A percentile compares a stretch with the other conserved stretches of the same genome.
Evolutionary conservation across 2,329 filamentous ascomycete genomes (phyloP).

Genomic region (Xylariaceae sp.): DNA sequence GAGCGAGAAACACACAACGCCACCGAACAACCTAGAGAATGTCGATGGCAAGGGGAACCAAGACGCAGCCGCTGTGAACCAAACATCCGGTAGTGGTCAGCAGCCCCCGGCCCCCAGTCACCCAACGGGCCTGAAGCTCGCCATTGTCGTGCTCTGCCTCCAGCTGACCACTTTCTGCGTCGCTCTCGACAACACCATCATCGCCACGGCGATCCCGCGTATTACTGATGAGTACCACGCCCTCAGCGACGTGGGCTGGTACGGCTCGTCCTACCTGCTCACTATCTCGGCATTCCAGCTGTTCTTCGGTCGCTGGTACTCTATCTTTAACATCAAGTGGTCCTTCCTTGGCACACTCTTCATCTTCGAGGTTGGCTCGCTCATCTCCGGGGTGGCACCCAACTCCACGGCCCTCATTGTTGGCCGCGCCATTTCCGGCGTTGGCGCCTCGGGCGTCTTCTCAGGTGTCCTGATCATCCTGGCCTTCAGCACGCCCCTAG

Average conservation of each 20-base stretch:
- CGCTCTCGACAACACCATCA: conserved; percentile 43
- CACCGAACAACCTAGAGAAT: too few relatives aligned
- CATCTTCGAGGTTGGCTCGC: conserved; percentile 46
- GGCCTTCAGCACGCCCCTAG: conserved; percentile 40
- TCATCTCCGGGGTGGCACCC: conserved; percentile 47
- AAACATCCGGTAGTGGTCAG: too few relatives aligned
- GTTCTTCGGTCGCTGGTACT: conserved; percentile 46
- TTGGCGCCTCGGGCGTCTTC: conserved; percentile 46
- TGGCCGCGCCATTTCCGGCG: conserved; percentile 46
- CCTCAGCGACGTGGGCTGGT: conserved; percentile 45
- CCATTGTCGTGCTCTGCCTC: too few relatives aligned
- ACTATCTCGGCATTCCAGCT: conserved; percentile 45
- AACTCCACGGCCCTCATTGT: conserved; percentile 46
- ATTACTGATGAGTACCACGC: conserved; percentile 46
- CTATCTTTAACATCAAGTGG: conserved; percentile 42
- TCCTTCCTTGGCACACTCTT: conserved; percentile 38
- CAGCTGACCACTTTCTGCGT: too few relatives aligned
- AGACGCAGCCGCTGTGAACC: too few relatives aligned
- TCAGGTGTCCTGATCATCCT: conserved; percentile 42
- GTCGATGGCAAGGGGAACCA: too few relatives aligned
- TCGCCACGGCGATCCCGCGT: conserved; percentile 44
- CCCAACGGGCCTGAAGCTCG: too few relatives aligned
- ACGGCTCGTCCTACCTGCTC: conserved; percentile 44
- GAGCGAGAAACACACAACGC: too few relatives aligned
- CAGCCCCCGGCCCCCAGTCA: too few relatives aligned